Base-by-base conservation (phyloP, 768 basidiomycete genomes). In the Leccinum olivaceopallidum region DNA sequence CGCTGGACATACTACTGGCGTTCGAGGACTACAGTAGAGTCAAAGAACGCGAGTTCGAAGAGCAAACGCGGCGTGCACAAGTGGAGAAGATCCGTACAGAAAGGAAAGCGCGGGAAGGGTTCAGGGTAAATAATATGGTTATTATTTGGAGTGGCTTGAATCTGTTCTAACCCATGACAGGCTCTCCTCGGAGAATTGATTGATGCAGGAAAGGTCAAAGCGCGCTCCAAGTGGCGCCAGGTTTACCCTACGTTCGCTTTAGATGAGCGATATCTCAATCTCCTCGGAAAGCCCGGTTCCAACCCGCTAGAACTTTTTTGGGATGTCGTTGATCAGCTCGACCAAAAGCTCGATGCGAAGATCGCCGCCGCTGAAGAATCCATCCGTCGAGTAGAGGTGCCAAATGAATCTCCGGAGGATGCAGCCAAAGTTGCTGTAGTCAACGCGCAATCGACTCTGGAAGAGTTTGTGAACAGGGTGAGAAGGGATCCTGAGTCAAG, bases 221-320 rank as follows among this genome's bases (percentile, higher is more conserved):
- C 94, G 5, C 85, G 89, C 34, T 86, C 88, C 5, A 95, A 95
- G 72, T 99, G 96, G 96, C 94, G 94, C 72, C 82, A 89, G 37
- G 82, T 94, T 28, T 94, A 94, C 66, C 88, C 92, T 0, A 75
- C 80, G 24, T 87, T 98, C 76, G 79, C 80, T 7, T 79, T 87
- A 36, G 93, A 97, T 69, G 79, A 83, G 49, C 85, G 93, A n/a
- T 99, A 98, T 76, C 80, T 89, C 48, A 81, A 83, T 61, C 86
- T 98, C 75, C 85, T 98, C 18, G 96, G 97, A 16, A 92, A 90
- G 67, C 92, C 92, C 8, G 97, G 97, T 14, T 96, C 94, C 2
- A 95, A 92, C 65, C 95, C 96, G 1, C 81, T 99, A 32, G 97
- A 99, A 68, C 83, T 98, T 5, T 98, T 97, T 76, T 97, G 95